Evolutionary conservation across 352 stramenopile genomes (phyloP), one percentile per base, ranked within the genome.

Genomic region (Pythium folliculosum): DNA sequence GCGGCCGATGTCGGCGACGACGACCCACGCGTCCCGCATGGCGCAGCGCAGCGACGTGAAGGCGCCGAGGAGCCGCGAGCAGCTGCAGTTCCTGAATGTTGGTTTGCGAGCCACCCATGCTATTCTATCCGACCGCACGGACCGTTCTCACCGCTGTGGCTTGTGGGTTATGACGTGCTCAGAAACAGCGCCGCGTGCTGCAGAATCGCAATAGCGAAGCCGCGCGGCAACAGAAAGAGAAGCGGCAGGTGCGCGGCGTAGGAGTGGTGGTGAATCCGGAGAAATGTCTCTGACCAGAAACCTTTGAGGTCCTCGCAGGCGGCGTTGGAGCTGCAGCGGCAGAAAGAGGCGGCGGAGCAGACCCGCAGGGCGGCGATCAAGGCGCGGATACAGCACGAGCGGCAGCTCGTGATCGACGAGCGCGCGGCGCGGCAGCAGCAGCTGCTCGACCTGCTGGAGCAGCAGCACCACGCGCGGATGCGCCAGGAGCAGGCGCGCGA

Each of bases 121-220:
- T 49, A 21, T 40, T 7, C 3, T 51, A 16, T 6, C 23, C n/a
- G 13, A 9, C 8, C 40, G 32, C 17, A 52, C 49, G 48, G 25
- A 47, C 40, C 37, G 27, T 5, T 32, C 27, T 10, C 35, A 5
- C 10, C 8, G 35, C 4, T 40, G 35, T n/a, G 12, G 2, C 2
- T 5, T 43, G 37, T 13, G 13, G 40, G 8, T 47, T 21, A 21
- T 47, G 13, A n/a, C 40, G 5, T 13, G 0, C 17, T 1, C 61
- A 90, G 81, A 87, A 78, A 52, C 81, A 88, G 58, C 82, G 80
- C 17, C 72, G 67, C 27, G 51, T 77, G 30, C 72, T 87, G 1
- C 74, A 88, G 63, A 60, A 63, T 32, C 78, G 71, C 25, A 87
- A 84, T n/a, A 61, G 66, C 17, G 75, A 88, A 45, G 62, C 64